Evolutionary conservation across 805 yeast genomes (phyloP), one percentile per base, ranked within the genome.

Genomic region (Kazachstania taianensis): DNA sequence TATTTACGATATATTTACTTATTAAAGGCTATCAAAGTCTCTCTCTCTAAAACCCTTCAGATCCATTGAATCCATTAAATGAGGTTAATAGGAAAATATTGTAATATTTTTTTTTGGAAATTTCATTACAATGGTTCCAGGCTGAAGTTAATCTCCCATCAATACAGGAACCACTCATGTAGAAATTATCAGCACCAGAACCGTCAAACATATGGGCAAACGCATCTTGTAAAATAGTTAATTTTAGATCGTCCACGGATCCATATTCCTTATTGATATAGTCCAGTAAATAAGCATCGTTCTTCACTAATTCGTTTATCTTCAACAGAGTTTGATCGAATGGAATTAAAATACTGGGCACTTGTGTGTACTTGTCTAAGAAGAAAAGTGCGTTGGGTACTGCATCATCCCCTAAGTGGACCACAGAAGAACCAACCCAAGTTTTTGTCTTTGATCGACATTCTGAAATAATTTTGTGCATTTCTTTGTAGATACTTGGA

Each of bases 361-460:
- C 83, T 55, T 81, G 94, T 20, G 78, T 70, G 52, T 81, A 81
- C 53, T 82, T 81, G 56, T 81, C 92, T 35, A 81, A 58, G 62
- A 81, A 81, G 52, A 81, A 81, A 41, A 82, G 54, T 0, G 89
- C 86, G 53, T 81, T 81, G 2, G 94, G 94, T 5, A 81, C 94
- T 1, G 87, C 81, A 47, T 77, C 80, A 55, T 81, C 94, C 28
- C 92, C 94, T 13, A 82, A 51, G 56, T 81, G 94, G 17, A 81
- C 81, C 16, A 79, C 89, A 12, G 81, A 73, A 5, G 84, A 75
- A 2, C 94, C 94, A 23, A 81, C 78, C 89, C 92, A 81, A 2
- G 70, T 61, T 4, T 78, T 72, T 16, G 81, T 72, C 33, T 66
- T 65, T 20, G 62, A 55, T 49, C 81, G 82, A 30, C 81, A 81